These are phyloP conservation scores for Hepatocystis sp. DNA, from an alignment of 169 alveolate genomes.

Conservation along the genomic window DNA sequence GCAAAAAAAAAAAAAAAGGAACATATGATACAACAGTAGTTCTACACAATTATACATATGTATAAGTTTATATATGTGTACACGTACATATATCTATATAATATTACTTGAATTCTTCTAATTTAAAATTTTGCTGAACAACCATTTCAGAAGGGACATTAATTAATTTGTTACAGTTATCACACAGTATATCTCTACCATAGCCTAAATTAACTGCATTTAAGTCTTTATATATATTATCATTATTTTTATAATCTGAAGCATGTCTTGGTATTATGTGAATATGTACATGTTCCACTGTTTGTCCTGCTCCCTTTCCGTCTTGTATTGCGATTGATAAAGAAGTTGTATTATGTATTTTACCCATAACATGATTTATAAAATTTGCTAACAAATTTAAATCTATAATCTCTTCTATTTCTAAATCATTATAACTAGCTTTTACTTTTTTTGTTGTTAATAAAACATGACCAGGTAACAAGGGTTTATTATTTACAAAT, in stretches of 20 bases:
- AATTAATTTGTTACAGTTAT: conserved; percentile 17
- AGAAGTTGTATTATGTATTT: conserved; percentile 18
- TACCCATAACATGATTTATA: conserved; percentile 68
- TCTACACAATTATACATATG: background rate
- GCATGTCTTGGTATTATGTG: conserved; percentile 89
- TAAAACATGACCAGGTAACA: conserved; percentile 84
- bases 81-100: background rate
- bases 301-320: conserved; percentile 93
- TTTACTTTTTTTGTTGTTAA: conserved; percentile 82
- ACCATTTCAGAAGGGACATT: conserved; percentile 16
- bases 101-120: conserved; percentile 71
- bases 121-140: conserved; percentile 29
- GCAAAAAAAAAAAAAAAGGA: background rate
- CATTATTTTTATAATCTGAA: conserved; percentile 82
- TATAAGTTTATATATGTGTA: background rate
- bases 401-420: conserved; percentile 65
- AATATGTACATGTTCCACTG: conserved; percentile 92
- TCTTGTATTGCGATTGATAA: conserved; percentile 83
- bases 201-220: conserved; percentile 79
- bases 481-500: conserved; percentile 83
- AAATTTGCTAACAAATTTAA: conserved; percentile 55
- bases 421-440: conserved; percentile 43
- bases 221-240: conserved; percentile 83
- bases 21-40: background rate
- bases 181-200: conserved; percentile 49